These are phyloP conservation scores for Collybia sordida DNA, from an alignment of 768 basidiomycete species.

Conservation along the genomic window DNA sequence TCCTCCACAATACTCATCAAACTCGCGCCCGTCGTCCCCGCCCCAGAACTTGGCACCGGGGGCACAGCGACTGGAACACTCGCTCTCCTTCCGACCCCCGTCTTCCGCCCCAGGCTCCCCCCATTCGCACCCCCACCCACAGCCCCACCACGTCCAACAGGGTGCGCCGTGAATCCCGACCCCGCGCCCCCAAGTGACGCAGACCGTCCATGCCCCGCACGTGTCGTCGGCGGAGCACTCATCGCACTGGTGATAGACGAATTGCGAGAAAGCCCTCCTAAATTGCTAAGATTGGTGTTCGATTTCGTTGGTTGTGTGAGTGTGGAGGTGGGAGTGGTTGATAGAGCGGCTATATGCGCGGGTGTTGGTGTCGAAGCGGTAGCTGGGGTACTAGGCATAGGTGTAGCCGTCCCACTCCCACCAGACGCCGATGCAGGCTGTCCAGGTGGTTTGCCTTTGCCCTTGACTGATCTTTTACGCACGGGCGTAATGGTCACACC, in stretches of 20 bases:
- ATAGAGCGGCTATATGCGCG: not conserved
- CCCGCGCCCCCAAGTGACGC: not conserved
- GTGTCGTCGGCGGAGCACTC: slow-evolving; percentile 21
- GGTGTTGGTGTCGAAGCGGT: not conserved
- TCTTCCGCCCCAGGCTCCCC: not conserved
- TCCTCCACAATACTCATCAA: slow-evolving; percentile 73
- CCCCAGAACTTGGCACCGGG: not conserved
- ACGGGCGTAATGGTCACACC: too few species aligned
- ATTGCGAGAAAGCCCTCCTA: slow-evolving; percentile 22
- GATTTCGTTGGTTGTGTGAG: not conserved
- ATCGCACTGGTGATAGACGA: slow-evolving; percentile 29
- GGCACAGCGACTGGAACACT: not conserved
- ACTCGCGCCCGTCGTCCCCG: slow-evolving; percentile 27
- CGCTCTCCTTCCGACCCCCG: not conserved
- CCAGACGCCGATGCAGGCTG: not conserved
- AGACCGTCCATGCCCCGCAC: slow-evolving; percentile 10
- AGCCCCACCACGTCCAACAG: slow-evolving; percentile 13
- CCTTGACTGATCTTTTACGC: not conserved
- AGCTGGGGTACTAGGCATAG: too few species aligned
- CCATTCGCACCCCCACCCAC: slow-evolving; percentile 9
- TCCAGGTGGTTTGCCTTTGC: not conserved
- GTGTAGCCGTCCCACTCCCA: not conserved
- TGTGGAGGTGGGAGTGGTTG: not conserved
- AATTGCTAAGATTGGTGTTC: not conserved
- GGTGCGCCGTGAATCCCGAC: not conserved